phyloP scores from a whole-genome alignment of 768 basidiomycete species.

The Brasilioporus rufonigricans region DNA sequence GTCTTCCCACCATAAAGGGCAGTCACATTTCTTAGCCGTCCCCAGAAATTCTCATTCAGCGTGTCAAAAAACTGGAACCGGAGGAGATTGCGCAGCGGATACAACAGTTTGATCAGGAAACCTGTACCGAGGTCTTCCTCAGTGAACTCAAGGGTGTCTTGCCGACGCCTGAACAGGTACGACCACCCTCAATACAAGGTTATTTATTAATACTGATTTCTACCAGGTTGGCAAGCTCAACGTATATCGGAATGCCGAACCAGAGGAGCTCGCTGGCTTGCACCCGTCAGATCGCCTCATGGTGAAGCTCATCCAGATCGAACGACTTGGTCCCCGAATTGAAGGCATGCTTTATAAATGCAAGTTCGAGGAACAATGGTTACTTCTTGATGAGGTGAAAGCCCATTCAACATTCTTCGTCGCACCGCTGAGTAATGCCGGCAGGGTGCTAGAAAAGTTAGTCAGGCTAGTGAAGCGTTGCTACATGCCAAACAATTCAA shows the following conservation, averaged over 20 bases:
- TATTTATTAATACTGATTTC: not conserved
- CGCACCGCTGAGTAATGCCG: conserved; percentile 5
- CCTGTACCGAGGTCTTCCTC: conserved; percentile 87
- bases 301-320: conserved; percentile 95
- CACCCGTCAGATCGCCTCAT: conserved; percentile 95
- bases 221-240: conserved; percentile 82
- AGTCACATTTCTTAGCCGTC: not conserved
- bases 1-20: conserved; percentile 30
- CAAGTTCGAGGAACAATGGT: conserved; percentile 83
- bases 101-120: conserved; percentile 79
- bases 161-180: conserved; percentile 87
- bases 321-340: conserved; percentile 82
- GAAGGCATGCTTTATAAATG: conserved; percentile 95
- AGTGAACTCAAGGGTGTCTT: conserved; percentile 84
- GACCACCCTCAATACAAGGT: conserved; percentile 4
- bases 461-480: conserved; percentile 76
- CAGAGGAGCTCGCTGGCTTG: conserved; percentile 82
- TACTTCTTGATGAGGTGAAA: conserved; percentile 75
- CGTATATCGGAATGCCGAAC: conserved; percentile 81
- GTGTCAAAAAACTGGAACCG: conserved; percentile 77
- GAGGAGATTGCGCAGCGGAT: conserved; percentile 86
- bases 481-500: conserved; percentile 86
- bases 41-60: conserved; percentile 89
- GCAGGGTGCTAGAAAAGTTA: conserved; percentile 78
- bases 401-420: not conserved